phyloP scores from a whole-genome alignment of 768 basidiomycete genomes.

The Lyophyllum shimeji region DNA sequence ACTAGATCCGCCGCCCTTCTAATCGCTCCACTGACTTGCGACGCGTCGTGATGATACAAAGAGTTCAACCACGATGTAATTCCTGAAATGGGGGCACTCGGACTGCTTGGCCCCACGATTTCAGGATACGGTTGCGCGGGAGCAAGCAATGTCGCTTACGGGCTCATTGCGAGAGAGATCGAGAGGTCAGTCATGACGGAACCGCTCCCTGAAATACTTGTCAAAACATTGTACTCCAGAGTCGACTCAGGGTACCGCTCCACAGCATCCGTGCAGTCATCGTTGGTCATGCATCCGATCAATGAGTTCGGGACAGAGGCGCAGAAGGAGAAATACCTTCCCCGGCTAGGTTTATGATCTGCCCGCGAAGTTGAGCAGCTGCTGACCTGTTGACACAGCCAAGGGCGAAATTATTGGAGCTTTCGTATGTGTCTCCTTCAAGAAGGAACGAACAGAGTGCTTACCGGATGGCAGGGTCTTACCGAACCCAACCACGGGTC shows the following conservation, averaged over 20 bases:
- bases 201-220: background rate
- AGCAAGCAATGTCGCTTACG: constrained; percentile 88
- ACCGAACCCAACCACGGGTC: constrained; percentile 98
- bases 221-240: constrained; percentile 33
- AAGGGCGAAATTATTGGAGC: constrained; percentile 88
- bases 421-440: constrained; percentile 62
- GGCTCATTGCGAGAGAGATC: constrained; percentile 90
- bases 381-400: constrained; percentile 40
- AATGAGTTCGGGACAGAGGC: constrained; percentile 84
- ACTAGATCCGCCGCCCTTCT: background rate
- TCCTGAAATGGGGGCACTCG: constrained; percentile 90
- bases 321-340: constrained; percentile 91
- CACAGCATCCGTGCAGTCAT: constrained; percentile 92
- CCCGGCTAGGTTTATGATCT: constrained; percentile 61
- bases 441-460: background rate
- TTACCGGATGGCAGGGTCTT: constrained; percentile 58
- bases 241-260: constrained; percentile 97
- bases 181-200: constrained; percentile 62
- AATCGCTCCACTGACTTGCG: background rate
- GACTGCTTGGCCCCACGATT: constrained; percentile 90
- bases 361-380: background rate
- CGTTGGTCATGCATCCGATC: constrained; percentile 95
- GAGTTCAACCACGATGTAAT: constrained; percentile 79
- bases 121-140: constrained; percentile 94
- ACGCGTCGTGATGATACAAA: constrained; percentile 23